phyloP scores from a whole-genome alignment of 768 basidiomycete species.

The Harrya chromipes region DNA sequence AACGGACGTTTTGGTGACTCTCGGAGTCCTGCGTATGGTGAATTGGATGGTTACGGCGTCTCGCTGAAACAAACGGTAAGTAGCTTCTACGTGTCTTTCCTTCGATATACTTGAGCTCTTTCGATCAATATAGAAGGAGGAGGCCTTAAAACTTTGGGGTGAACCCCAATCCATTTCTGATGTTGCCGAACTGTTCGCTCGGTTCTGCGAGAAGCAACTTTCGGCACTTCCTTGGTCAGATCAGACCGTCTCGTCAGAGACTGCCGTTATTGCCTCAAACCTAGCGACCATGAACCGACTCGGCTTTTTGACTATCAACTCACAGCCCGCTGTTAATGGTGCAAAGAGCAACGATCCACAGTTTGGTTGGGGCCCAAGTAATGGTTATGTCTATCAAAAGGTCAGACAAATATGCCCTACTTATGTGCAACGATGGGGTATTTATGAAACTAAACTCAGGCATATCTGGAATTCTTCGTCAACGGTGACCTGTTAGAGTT shows the following conservation, averaged over 20 bases:
- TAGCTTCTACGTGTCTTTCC: neutral
- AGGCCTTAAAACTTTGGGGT: constrained; percentile 87
- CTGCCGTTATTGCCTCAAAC: constrained; percentile 69
- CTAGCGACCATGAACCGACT: constrained; percentile 84
- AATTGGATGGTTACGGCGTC: constrained; percentile 94
- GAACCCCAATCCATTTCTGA: constrained; percentile 66
- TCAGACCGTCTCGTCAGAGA: constrained; percentile 81
- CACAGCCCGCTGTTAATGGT: constrained; percentile 94
- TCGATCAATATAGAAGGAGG: constrained; percentile 65
- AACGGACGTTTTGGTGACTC: constrained; percentile 99
- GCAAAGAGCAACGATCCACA: constrained; percentile 78
- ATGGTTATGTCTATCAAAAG: constrained; percentile 97
- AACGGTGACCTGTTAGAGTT: constrained; percentile 66
- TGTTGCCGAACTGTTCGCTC: constrained; percentile 69
- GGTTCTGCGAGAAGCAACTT: constrained; percentile 76
- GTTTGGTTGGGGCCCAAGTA: constrained; percentile 92
- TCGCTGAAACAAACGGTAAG: constrained; percentile 85
- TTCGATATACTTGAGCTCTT: constrained; percentile 5
- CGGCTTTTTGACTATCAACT: constrained; percentile 96
- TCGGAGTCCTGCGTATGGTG: constrained; percentile 96
- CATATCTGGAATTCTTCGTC: constrained; percentile 96
- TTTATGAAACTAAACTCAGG: constrained; percentile 43
- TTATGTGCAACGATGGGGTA: neutral
- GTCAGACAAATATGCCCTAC: constrained; percentile 34
- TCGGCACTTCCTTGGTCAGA: constrained; percentile 94